Base-by-base conservation (phyloP, 768 basidiomycete genomes). In the Lyophyllum decastes region DNA sequence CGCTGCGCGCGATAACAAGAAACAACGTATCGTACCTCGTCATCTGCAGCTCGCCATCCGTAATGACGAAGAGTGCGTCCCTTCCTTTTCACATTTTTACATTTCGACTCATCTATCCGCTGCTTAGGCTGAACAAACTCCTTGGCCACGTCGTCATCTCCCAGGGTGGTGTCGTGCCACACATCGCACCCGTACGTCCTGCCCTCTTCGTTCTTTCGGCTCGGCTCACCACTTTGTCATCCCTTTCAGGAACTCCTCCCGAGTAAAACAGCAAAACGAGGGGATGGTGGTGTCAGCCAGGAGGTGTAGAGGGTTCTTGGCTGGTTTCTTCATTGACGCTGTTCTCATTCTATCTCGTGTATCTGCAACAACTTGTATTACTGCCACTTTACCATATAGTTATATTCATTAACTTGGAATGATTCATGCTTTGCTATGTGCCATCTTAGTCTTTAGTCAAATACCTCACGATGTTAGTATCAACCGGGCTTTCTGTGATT, bases 21-120 rank as follows among this genome's bases (percentile, higher is more conserved):
- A 95, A 80, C 88, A 91, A 64, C 93, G 94, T 88, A 95, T 95
- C 66, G 91, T 95, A 22, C 94, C 94, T 54, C 87, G 94, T 67
- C 94, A 95, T 76, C 74, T 95, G 49, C 94, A 95, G 69, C 86
- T 95, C 54, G 94, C 94, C 62, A 93, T 95, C 74, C 84, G 94
- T 64, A 93, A 94, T 72, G 92, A 93, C 58, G 92, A 94, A 71
- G 92, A 90, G 88, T 88, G 54, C 9, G 72, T 72, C 1, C 27
- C 24, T 35, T 45, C 34, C 27, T 25, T 1, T 14, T 25, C 26
- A 14, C 19, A 2, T 46, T 52, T 46, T 27, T 41, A n/a, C 2
- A 10, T 12, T 21, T 33, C 10, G 30, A 59, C 44, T 45, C 35
- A 21, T 30, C 10, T 38, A 33, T 35, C 35, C 49, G 3, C 7